Evolutionary conservation across 208 protist genomes (phyloP), one percentile per base, ranked within the genome.

Genomic region (Leishmania martiniquensis): DNA sequence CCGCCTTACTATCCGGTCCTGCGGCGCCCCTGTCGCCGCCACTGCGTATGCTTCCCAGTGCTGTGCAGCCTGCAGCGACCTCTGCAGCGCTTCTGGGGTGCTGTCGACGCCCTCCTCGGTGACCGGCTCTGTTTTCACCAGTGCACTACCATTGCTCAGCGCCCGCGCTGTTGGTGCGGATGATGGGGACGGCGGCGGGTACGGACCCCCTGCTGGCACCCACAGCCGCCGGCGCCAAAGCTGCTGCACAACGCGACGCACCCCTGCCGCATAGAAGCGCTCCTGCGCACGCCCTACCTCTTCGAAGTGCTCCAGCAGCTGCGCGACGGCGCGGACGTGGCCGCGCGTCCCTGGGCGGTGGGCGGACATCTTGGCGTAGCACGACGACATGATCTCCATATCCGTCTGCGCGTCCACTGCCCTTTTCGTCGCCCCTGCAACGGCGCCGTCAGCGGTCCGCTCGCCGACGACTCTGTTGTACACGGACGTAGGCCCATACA

Each of bases 301-400:
- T 42, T 93, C 91, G 47, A 79, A 86, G 45, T 85, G 44, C 6
- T 72, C 74, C 32, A 95, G 80, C 70, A 91, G 59, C 3, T 77
- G 67, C 6, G 84, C 67, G 6, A 86, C 83, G 2, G 82, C 91
- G 17, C 68, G 37, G 25, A 95, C 87, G 74, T 93, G 91, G 29
- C 74, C 89, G 45, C 65, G 49, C 39, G 85, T 89, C 37, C 87
- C 88, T 0, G 87, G 85, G 3, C 77, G 84, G 45, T 83, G 76
- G 17, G 59, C 17, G 4, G 65, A 13, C 29, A 91, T 22, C 15
- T 44, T 47, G 29, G 73, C 77, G 55, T 78, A 75, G 70, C 80
- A 71, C 9, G 39, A 47, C 29, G 82, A 52, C 15, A 81, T 54
- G n/a, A 68, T 42, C 57, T 44, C 65, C 10, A 66, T 25, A 59